Evolutionary conservation across 352 stramenopile genomes (phyloP).

Genomic region (Globisporangium alternatum): DNA sequence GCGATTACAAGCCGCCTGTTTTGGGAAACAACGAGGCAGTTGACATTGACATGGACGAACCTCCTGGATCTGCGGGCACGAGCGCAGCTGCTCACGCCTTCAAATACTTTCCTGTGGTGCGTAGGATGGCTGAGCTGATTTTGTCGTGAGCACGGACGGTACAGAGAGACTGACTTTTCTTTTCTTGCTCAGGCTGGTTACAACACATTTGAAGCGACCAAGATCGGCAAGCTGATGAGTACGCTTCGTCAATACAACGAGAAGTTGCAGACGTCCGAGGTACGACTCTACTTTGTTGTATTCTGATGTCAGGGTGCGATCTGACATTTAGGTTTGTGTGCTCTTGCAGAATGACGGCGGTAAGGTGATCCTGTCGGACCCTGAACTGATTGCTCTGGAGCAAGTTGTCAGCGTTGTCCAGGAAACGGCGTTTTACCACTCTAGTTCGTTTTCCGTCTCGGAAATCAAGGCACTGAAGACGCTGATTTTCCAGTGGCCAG

Average conservation of each 20-base stretch:
- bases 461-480: constrained; percentile 65
- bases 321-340: constrained; percentile 2
- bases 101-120: constrained; percentile 72
- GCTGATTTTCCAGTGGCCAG: constrained; percentile 70
- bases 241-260: constrained; percentile 91
- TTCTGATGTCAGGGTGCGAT: constrained; percentile 39
- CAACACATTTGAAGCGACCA: constrained; percentile 91
- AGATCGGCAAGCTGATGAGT: constrained; percentile 89
- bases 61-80: background rate
- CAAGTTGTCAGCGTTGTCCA: constrained; percentile 65
- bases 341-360: background rate
- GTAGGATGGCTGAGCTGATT: constrained; percentile 1
- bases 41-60: constrained; percentile 11
- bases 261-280: constrained; percentile 49
- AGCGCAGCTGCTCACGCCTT: constrained; percentile 24
- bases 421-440: constrained; percentile 91
- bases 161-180: constrained; percentile 27
- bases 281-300: constrained; percentile 28
- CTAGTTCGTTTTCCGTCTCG: constrained; percentile 64
- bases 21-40: constrained; percentile 38
- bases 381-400: constrained; percentile 59
- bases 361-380: constrained; percentile 31
- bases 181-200: constrained; percentile 60
- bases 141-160: constrained; percentile 13
- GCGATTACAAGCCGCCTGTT: constrained; percentile 70